Percentiles rank a stretch among this genome's conserved stretches.
These are phyloP conservation scores for Massarina eburnea DNA, from an alignment of 2,329 filamentous ascomycete species.

Conservation along the genomic window DNA sequence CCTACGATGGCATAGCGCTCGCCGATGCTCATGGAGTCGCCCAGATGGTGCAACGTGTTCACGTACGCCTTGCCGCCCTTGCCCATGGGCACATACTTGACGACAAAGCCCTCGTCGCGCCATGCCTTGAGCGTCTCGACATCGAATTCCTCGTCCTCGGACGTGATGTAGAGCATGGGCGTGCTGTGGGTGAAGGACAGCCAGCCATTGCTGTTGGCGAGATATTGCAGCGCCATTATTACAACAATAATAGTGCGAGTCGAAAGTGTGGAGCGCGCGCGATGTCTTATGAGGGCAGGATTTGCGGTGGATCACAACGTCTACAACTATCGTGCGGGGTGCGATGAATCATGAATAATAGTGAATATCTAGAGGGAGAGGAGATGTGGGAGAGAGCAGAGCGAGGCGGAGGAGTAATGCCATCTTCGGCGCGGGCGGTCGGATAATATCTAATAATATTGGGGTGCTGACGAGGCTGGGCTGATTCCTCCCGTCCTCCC, in stretches of 20 bases:
- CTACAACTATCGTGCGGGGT: not conserved
- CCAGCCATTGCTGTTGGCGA: slow-evolving; percentile 42
- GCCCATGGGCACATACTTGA: slow-evolving; percentile 57
- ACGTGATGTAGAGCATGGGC: slow-evolving; percentile 52
- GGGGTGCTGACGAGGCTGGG: slow-evolving; percentile 13
- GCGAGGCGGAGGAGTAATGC: too few relatives aligned
- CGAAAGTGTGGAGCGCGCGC: not conserved
- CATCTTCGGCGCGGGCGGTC: slow-evolving; percentile 9
- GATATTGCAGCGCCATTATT: slow-evolving; percentile 42
- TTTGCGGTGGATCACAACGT: not conserved
- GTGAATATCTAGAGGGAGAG: not conserved
- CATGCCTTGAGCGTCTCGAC: slow-evolving; percentile 56
- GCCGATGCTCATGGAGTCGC: slow-evolving; percentile 58
- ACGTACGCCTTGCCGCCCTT: slow-evolving; percentile 53
- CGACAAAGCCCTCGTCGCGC: slow-evolving; percentile 62
- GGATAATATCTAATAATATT: slow-evolving; percentile 14
- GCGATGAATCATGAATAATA: not conserved
- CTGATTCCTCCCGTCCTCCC: slow-evolving; percentile 9
- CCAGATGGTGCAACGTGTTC: slow-evolving; percentile 52
- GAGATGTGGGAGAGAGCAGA: too few relatives aligned
- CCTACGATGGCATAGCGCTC: slow-evolving; percentile 65
- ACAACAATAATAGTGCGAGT: not conserved
- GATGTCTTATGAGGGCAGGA: not conserved
- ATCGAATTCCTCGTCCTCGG: slow-evolving; percentile 60
- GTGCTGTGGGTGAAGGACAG: slow-evolving; percentile 46